These are phyloP conservation scores for Suillus cothurnatus DNA, from an alignment of 768 basidiomycete species.

Conservation along the genomic window DNA sequence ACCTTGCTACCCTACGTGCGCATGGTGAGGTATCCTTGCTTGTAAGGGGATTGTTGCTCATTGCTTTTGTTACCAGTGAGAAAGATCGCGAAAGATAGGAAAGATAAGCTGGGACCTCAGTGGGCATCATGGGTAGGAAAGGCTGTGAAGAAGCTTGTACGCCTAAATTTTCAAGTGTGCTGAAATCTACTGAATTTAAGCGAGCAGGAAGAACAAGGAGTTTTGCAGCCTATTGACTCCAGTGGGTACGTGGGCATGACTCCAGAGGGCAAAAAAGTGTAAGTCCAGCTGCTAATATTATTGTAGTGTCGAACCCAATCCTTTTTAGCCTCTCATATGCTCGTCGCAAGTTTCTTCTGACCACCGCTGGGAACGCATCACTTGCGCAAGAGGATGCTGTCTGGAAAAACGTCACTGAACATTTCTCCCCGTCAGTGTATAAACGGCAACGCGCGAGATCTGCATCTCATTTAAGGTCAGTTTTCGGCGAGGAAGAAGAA, in stretches of 20 bases:
- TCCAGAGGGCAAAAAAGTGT: conserved; percentile 48
- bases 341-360: conserved; percentile 34
- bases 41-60: neutral
- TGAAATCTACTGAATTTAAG: neutral
- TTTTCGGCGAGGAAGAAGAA: conserved; percentile 3
- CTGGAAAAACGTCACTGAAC: conserved; percentile 41
- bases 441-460: conserved; percentile 10
- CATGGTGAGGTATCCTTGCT: conserved; percentile 37
- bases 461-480: conserved; percentile 9
- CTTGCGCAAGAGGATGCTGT: conserved; percentile 39
- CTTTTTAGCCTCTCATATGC: conserved; percentile 34
- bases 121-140: conserved; percentile 52
- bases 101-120: conserved; percentile 49
- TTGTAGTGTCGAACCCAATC: conserved; percentile 1
- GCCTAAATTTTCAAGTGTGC: conserved; percentile 11
- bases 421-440: conserved; percentile 23
- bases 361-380: conserved; percentile 24
- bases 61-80: conserved; percentile 36
- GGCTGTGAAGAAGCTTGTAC: conserved; percentile 46
- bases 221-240: conserved; percentile 39
- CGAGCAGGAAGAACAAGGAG: conserved; percentile 45
- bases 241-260: conserved; percentile 44
- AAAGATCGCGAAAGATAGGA: conserved; percentile 44
- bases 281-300: conserved; percentile 18
- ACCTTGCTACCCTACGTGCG: conserved; percentile 47